A percentile compares a stretch with the other conserved stretches of the same genome.
phyloP scores from a whole-genome alignment of 2,329 filamentous ascomycete species.

The Lecanicillium sp. region DNA sequence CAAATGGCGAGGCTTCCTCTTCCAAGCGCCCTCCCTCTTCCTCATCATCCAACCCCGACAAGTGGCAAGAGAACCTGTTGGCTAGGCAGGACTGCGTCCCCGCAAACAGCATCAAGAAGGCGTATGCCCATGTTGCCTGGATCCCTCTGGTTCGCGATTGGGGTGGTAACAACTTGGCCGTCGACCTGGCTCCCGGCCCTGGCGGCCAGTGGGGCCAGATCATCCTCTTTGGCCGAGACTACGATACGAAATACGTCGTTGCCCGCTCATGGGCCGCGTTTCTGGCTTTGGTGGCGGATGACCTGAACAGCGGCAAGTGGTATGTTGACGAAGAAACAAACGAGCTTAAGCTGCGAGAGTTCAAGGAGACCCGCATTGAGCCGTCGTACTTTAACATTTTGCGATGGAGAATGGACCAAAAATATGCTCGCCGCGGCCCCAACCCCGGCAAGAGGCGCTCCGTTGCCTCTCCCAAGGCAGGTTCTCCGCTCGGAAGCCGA shows the following conservation, averaged over 20 bases:
- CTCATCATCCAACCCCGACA: conserved; percentile 46
- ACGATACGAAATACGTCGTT: conserved; percentile 96
- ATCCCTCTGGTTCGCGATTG: conserved; percentile 94
- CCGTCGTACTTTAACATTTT: conserved; percentile 92
- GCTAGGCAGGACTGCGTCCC: conserved; percentile 84
- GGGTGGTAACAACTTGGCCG: conserved; percentile 95
- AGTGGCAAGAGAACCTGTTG: conserved; percentile 79
- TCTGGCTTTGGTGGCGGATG: conserved; percentile 79
- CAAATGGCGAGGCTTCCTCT: conserved; percentile 59
- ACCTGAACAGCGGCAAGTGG: conserved; percentile 83
- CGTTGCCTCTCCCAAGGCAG: conserved; percentile 32
- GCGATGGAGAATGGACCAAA: conserved; percentile 92
- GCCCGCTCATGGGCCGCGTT: conserved; percentile 88
- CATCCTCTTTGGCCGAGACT: conserved; percentile 93
- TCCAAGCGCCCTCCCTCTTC: conserved; percentile 45
- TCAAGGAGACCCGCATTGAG: conserved; percentile 82
- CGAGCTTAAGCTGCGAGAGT: conserved; percentile 88
- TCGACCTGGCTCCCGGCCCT: conserved; percentile 87
- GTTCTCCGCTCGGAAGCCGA: conserved; percentile 60
- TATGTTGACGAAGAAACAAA: conserved; percentile 86
- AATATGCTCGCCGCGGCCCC: conserved; percentile 63
- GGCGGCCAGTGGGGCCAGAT: conserved; percentile 92
- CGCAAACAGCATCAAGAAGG: conserved; percentile 77
- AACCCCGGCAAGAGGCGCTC: conserved; percentile 45
- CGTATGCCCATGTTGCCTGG: conserved; percentile 90